Evolutionary conservation across 2,329 filamentous ascomycete species (phyloP), one percentile per base, ranked within the genome.

Genomic region (Aaosphaeria arxii): DNA sequence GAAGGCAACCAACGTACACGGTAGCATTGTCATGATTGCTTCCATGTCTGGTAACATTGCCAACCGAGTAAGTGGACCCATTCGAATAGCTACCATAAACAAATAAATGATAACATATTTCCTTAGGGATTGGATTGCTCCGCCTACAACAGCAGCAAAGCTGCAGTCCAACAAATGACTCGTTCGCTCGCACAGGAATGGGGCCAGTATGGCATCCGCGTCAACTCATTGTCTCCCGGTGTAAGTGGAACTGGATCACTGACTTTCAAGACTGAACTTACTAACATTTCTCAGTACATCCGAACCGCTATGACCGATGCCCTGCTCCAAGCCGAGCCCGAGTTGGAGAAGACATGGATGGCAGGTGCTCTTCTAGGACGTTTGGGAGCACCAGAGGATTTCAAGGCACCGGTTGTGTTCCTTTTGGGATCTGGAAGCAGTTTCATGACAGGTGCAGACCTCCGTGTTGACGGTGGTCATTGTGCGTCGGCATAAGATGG

Each of bases 381-480:
- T 29, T 58, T 83, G 40, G 80, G 80, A 5, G 71, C 70, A 6
- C 78, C 80, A 0, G 79, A 83, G 53, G 81, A 84, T 53, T 82
- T 82, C 59, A 77, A 82, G 49, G 80, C 86, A 4, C 84, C 86
- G 1, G 85, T 84, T 3, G 79, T 86, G 7, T 88, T 87, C 64
- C 73, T 87, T 55, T 71, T 87, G 24, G 85, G 82, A 57, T 81
- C 86, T 58, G 84, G 84, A 2, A 86, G 82, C 64, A 81, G 80
- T 50, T 88, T 85, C 62, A 87, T 88, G 83, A 88, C 85, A 0
- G 85, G 83, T 1, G 79, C 81, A 32, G 85, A 88, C 55, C 63
- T 90, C 62, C 73, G 85, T 31, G 85, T 89, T 43, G 87, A 90
- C 61, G 87, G 87, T 7, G 87, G 87, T 0, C 86, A 90, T 62